These are phyloP conservation scores for Ceratobasidium sp. DNA, from an alignment of 1,284 basidiomycete genomes.

Conservation along the genomic window DNA sequence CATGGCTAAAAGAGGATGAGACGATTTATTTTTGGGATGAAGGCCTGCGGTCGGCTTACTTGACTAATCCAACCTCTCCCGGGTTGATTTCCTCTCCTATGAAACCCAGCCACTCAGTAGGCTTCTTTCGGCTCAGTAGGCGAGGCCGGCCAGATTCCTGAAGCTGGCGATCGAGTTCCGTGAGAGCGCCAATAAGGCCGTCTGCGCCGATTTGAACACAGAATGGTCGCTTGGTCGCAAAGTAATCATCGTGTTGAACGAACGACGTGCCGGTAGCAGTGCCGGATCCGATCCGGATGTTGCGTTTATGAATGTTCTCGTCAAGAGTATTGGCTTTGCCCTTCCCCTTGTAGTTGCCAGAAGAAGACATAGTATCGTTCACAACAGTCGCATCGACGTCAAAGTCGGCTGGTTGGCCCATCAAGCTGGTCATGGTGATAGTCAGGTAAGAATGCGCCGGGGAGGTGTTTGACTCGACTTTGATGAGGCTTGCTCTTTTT, in stretches of 20 bases:
- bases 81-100: conserved; percentile 63
- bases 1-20: conserved; percentile 72
- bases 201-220: conserved; percentile 74
- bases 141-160: conserved; percentile 67
- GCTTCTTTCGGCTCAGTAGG: conserved; percentile 66
- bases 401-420: conserved; percentile 4
- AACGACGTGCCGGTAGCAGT: neutral
- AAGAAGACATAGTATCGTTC: conserved; percentile 8
- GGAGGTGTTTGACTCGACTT: neutral
- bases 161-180: conserved; percentile 74
- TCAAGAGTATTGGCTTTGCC: conserved; percentile 29
- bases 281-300: conserved; percentile 21
- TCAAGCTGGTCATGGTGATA: conserved; percentile 8
- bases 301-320: conserved; percentile 20
- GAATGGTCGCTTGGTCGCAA: conserved; percentile 69
- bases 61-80: conserved; percentile 71
- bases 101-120: conserved; percentile 45
- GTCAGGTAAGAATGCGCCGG: neutral
- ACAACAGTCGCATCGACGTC: conserved; percentile 41
- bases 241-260: conserved; percentile 52
- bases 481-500: neutral
- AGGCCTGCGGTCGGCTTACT: conserved; percentile 67
- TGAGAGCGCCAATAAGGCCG: conserved; percentile 72
- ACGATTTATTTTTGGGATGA: conserved; percentile 64
- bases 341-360: conserved; percentile 32